Conservation (phyloP, 2,329 filamentous ascomycete genomes). For the Didymella exigua region DNA sequence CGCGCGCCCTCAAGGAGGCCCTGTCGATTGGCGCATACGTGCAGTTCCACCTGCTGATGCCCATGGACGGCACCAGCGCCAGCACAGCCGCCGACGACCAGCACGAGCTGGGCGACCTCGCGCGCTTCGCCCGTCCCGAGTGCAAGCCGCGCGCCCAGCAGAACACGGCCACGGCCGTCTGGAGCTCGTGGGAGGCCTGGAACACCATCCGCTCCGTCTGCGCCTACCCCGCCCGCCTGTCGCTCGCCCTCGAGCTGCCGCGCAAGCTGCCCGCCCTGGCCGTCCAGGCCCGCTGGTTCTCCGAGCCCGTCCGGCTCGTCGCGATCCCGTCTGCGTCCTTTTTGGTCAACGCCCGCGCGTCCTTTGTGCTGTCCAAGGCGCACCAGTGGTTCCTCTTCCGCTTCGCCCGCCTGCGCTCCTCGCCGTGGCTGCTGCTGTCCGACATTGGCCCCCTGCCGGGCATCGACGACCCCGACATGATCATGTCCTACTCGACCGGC, state of each 20-base stretch:
- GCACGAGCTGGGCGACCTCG: conserved; percentile 59
- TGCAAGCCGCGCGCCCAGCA: conserved; percentile 45
- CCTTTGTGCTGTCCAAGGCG: conserved; percentile 62
- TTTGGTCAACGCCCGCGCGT: conserved; percentile 63
- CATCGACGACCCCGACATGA: conserved; percentile 49
- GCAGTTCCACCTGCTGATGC: conserved; percentile 79
- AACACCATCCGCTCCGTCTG: conserved; percentile 83
- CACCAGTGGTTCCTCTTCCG: conserved; percentile 64
- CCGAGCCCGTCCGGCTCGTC: conserved; percentile 65
- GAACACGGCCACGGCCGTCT: conserved; percentile 62
- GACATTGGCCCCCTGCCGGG: conserved; percentile 63
- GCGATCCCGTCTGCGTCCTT: conserved; percentile 61
- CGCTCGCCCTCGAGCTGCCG: conserved; percentile 68
- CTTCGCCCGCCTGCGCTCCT: conserved; percentile 61
- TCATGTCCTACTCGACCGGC: conserved; percentile 46
- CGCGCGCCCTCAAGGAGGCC: conserved; percentile 80
- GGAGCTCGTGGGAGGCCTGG: conserved; percentile 92
- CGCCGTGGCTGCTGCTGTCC: conserved; percentile 66
- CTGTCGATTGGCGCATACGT: conserved; percentile 76
- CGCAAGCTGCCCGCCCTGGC: conserved; percentile 62
- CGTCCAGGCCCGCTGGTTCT: conserved; percentile 67
- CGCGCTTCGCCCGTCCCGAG: conserved; percentile 52
- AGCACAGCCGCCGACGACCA: conserved; percentile 65
- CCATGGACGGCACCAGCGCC: conserved; percentile 72
- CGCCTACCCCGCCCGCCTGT: conserved; percentile 80